A percentile compares a stretch with the other conserved stretches of the same genome.
Evolutionary conservation across 495 filamentous ascomycete genomes (phyloP).

Genomic region (Trichocladium uniseriatum): DNA sequence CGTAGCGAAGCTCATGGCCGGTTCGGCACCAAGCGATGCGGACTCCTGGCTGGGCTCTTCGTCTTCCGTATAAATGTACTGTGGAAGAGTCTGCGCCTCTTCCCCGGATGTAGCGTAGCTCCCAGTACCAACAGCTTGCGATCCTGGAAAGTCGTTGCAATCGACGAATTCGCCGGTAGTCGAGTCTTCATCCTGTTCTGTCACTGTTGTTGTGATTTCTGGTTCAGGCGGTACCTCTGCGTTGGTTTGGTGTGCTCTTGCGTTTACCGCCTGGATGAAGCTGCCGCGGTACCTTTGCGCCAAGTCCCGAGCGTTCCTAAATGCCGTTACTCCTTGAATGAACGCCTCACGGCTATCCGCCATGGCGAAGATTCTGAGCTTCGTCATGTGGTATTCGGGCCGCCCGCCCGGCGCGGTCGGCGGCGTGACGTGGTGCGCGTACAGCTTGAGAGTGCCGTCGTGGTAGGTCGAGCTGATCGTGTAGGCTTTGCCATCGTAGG

Average conservation of each 20-base stretch:
- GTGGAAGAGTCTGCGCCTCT: too few relatives aligned
- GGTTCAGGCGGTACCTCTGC: not conserved
- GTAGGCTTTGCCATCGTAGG: constrained; percentile 32
- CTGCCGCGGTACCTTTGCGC: constrained; percentile 14
- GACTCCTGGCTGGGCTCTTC: too few relatives aligned
- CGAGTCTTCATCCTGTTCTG: constrained; percentile 7
- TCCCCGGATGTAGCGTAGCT: not conserved
- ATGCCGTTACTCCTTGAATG: constrained; percentile 6
- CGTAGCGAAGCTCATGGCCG: too few relatives aligned
- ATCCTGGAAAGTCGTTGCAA: constrained; percentile 6
- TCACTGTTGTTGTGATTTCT: constrained; percentile 2
- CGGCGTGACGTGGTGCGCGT: constrained; percentile 27
- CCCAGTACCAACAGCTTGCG: constrained; percentile 1
- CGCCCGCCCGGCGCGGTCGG: constrained; percentile 17
- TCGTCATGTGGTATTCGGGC: constrained; percentile 37
- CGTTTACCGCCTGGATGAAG: constrained; percentile 17
- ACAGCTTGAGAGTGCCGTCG: constrained; percentile 26
- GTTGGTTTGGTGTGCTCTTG: constrained; percentile 11
- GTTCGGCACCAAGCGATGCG: too few relatives aligned
- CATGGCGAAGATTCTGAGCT: constrained; percentile 16
- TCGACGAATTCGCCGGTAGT: constrained; percentile 5
- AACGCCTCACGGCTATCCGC: not conserved
- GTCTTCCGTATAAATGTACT: too few relatives aligned
- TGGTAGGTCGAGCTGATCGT: constrained; percentile 33
- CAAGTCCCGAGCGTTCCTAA: constrained; percentile 16